Evolutionary conservation across 257 asterid species (phyloP).

Genomic region (Fraxinus americana): DNA sequence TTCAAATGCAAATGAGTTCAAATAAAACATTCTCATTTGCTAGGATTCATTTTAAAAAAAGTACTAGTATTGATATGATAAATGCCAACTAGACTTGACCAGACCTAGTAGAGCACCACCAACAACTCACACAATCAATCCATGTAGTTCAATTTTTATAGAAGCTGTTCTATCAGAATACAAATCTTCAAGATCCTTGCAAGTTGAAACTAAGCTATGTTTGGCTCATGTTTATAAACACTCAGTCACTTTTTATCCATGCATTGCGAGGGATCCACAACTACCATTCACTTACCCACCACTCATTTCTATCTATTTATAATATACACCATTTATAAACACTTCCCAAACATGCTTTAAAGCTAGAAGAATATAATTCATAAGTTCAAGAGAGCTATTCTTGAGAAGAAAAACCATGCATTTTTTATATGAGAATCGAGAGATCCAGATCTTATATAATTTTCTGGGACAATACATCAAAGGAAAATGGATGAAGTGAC

Average conservation of each 20-base stretch:
- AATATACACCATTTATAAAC: too few species aligned
- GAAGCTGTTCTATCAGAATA: slow-evolving; percentile 5
- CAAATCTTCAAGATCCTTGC: not conserved
- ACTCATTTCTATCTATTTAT: too few species aligned
- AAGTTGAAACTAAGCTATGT: not conserved
- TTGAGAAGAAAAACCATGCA: not conserved
- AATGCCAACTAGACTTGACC: slow-evolving; percentile 1
- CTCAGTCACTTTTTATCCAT: too few species aligned
- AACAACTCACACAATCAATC: slow-evolving; percentile 4
- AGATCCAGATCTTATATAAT: not conserved
- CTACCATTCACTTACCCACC: too few species aligned
- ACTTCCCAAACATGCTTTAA: not conserved
- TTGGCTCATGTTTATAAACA: too few species aligned
- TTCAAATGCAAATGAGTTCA: not conserved
- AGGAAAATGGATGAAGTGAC: slow-evolving; percentile 6
- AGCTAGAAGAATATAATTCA: not conserved
- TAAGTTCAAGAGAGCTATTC: not conserved
- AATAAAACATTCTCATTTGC: not conserved
- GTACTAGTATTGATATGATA: not conserved
- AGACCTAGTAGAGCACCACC: not conserved
- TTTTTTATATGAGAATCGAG: not conserved
- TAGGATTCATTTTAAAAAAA: not conserved
- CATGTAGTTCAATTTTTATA: slow-evolving; percentile 6
- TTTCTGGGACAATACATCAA: not conserved
- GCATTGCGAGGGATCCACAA: too few species aligned